A percentile compares a stretch with the other conserved stretches of the same genome.
Evolutionary conservation across 2,329 filamentous ascomycete genomes (phyloP).

Genomic region (Pseudogymnoascus sp.): DNA sequence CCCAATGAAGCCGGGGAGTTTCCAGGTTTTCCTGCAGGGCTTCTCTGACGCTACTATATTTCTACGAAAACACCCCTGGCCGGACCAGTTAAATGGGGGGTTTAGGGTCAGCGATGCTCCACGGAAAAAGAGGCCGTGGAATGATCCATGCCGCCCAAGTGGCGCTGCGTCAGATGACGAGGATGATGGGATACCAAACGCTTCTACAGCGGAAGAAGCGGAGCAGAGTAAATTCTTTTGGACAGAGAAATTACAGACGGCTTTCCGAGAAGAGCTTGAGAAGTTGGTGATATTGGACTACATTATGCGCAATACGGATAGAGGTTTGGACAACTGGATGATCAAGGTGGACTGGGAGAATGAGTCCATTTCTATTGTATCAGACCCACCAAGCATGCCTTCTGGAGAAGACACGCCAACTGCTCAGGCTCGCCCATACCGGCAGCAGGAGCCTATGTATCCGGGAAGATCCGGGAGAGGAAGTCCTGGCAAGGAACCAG

Average conservation of each 20-base stretch:
- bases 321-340: conserved; percentile 99
- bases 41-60: conserved; percentile 97
- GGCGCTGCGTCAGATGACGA: conserved; percentile 48
- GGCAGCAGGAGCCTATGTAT: conserved; percentile 75
- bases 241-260: conserved; percentile 81
- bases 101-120: conserved; percentile 60
- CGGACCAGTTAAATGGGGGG: conserved; percentile 62
- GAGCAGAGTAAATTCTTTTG: conserved; percentile 54
- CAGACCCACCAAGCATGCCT: conserved; percentile 61
- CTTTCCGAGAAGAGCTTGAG: conserved; percentile 89
- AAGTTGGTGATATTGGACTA: conserved; percentile 97
- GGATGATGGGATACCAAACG: conserved; percentile 40
- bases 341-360: conserved; percentile 86
- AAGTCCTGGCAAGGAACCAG: conserved; percentile 15
- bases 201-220: conserved; percentile 21
- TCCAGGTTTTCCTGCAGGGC: conserved; percentile 94
- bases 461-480: conserved; percentile 14
- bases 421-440: conserved; percentile 56
- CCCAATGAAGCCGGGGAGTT: conserved; percentile 86
- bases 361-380: conserved; percentile 75
- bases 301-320: conserved; percentile 97
- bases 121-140: conserved; percentile 65
- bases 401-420: conserved; percentile 22
- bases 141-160: conserved; percentile 67
- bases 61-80: conserved; percentile 91